Evolutionary conservation across 1,284 basidiomycete genomes (phyloP), one percentile per base, ranked within the genome.

Genomic region (Veloporphyrellus conicus): DNA sequence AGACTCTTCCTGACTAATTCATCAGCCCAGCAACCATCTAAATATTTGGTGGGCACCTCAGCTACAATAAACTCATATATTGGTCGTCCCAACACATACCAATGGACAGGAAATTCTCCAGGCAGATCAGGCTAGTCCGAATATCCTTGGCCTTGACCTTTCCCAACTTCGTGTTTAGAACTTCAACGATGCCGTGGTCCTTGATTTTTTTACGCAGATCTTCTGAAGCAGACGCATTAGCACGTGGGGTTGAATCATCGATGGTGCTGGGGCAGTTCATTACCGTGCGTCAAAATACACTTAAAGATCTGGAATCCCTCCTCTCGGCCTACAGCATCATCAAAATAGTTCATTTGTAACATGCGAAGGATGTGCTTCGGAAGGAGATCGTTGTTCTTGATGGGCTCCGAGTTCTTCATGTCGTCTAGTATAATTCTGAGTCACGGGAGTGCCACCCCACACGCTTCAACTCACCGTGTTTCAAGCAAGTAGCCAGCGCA

Each of bases 271-370:
- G 16, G 15, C 6, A 33, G 11, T n/a, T 3, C n/a, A 33, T 51
- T 35, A 53, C 52, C 45, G 4, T 52, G 14, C 28, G 44, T 36
- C 44, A 54, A 14, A 54, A 23, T 14, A 35, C 35, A 5, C 33
- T 14, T 12, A 54, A 49, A n/a, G 16, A 54, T 46, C 15, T 41
- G 46, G 16, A 48, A 52, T 16, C 52, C 49, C 28, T 54, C 52
- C 1, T 48, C 25, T 16, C 25, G 36, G 20, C 50, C 47, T 0
- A 54, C 27, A 12, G 47, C 44, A 4, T 44, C 53, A 16, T 53
- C 53, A 20, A 54, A 54, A 16, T 45, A 49, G 27, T 53, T 31
- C 15, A 39, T 19, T 23, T 22, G n/a, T 4, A 54, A 32, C 53
- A 54, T 53, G 16, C 34, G n/a, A 6, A 53, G 44, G 8, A 54